Conservation (phyloP, 2,329 filamentous ascomycete genomes). For the Cyphellophora europaea region DNA sequence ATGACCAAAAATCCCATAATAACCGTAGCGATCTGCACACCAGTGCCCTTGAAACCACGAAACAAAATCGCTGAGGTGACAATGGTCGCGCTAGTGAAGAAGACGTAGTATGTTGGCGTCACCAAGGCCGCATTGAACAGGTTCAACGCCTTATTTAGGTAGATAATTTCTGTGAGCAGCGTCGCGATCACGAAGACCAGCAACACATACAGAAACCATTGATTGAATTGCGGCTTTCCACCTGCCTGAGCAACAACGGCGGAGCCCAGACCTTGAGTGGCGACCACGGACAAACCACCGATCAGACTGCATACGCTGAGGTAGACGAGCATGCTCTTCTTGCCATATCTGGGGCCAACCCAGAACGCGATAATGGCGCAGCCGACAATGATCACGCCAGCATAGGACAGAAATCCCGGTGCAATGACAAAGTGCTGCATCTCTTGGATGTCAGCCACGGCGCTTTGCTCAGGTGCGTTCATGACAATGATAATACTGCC, state of each 20-base stretch:
- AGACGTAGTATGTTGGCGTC: constrained; percentile 97
- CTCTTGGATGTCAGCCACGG: constrained; percentile 78
- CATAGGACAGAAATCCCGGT: constrained; percentile 77
- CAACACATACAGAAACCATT: constrained; percentile 93
- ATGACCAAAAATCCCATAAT: constrained; percentile 91
- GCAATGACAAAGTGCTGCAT: constrained; percentile 83
- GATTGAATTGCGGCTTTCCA: constrained; percentile 81
- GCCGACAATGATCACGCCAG: constrained; percentile 71
- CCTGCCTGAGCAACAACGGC: constrained; percentile 80
- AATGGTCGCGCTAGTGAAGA: constrained; percentile 93
- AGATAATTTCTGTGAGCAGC: constrained; percentile 86
- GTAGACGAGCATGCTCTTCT: constrained; percentile 96
- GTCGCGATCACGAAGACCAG: constrained; percentile 86
- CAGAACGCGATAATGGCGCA: constrained; percentile 65
- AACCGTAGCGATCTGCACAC: constrained; percentile 72
- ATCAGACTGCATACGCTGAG: constrained; percentile 92
- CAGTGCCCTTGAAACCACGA: constrained; percentile 82
- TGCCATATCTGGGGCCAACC: constrained; percentile 79
- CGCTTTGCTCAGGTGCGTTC: constrained; percentile 80
- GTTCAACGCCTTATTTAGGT: constrained; percentile 98
- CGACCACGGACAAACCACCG: constrained; percentile 87
- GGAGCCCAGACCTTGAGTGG: constrained; percentile 84
- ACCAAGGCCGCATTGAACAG: constrained; percentile 94
- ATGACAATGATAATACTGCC: constrained; percentile 89
- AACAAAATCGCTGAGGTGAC: constrained; percentile 89